phyloP scores from a whole-genome alignment of 2,329 filamentous ascomycete species.

The Phaeomoniella chlamydospora region DNA sequence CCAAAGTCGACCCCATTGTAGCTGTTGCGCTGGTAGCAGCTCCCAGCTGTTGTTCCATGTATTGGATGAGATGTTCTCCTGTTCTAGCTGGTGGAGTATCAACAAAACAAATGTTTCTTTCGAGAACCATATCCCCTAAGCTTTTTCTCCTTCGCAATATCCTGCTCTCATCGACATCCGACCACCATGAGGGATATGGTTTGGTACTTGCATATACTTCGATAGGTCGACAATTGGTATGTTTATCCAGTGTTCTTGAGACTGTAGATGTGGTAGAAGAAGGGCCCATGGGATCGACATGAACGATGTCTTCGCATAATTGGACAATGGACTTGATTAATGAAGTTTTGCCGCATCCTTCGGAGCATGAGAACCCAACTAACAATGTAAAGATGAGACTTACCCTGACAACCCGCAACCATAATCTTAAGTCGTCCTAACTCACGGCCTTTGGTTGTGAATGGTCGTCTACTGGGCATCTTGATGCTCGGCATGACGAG shows the following conservation, averaged over 20 bases:
- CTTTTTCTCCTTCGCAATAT: slow-evolving; percentile 52
- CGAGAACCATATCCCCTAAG: slow-evolving; percentile 61
- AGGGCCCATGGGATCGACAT: slow-evolving; percentile 52
- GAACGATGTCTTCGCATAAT: slow-evolving; percentile 78
- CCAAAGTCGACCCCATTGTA: slow-evolving; percentile 59
- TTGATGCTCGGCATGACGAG: slow-evolving; percentile 96
- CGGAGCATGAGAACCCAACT: too few relatives aligned
- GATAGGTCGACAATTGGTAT: slow-evolving; percentile 1
- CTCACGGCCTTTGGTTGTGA: slow-evolving; percentile 71
- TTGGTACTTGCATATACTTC: slow-evolving; percentile 70
- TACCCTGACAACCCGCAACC: slow-evolving; percentile 65
- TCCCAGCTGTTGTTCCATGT: slow-evolving; percentile 56
- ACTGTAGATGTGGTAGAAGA: slow-evolving; percentile 4
- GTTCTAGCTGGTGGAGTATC: slow-evolving; percentile 53
- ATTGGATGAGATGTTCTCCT: slow-evolving; percentile 44
- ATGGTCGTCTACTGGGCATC: slow-evolving; percentile 78
- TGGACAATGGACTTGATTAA: slow-evolving; percentile 81
- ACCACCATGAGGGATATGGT: slow-evolving; percentile 83
- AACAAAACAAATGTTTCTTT: slow-evolving; percentile 87
- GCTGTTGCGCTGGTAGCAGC: slow-evolving; percentile 46
- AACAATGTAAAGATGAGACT: too few relatives aligned
- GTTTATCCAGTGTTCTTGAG: slow-evolving; percentile 8
- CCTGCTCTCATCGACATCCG: slow-evolving; percentile 55
- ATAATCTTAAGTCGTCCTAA: slow-evolving; percentile 84
- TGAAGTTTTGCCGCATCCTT: slow-evolving; percentile 77